phyloP scores from a whole-genome alignment of 1,139 yeast species.

The Pichia sp. region DNA sequence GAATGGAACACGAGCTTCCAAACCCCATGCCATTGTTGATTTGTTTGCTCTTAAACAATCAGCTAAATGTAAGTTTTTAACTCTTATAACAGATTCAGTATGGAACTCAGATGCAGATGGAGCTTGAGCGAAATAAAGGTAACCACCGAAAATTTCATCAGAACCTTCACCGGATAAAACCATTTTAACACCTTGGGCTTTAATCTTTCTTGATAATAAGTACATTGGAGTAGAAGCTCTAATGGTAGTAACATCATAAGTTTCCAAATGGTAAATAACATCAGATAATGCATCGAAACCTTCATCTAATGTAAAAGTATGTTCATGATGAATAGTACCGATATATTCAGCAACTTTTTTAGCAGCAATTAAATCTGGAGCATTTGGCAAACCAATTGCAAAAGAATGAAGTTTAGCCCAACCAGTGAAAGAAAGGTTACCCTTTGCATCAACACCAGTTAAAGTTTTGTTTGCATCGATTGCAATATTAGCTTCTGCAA shows the following conservation, averaged over 20 bases:
- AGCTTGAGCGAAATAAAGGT: conserved; percentile 93
- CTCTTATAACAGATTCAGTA: conserved; percentile 89
- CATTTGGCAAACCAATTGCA: conserved; percentile 95
- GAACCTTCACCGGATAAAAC: conserved; percentile 98
- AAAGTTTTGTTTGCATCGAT: conserved; percentile 53
- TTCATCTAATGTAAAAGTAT: conserved; percentile 91
- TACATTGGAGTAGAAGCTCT: conserved; percentile 99
- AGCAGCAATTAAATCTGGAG: conserved; percentile 96
- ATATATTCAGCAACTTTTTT: conserved; percentile 92
- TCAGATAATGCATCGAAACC: conserved; percentile 94
- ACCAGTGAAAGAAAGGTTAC: conserved; percentile 71
- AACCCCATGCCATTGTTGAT: conserved; percentile 99
- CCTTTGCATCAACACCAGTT: conserved; percentile 88
- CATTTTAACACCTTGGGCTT: conserved; percentile 99
- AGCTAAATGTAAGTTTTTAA: conserved; percentile 92
- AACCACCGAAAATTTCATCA: conserved; percentile 98
- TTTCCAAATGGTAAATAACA: conserved; percentile 92
- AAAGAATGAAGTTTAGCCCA: conserved; percentile 90
- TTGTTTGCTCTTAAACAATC: conserved; percentile 99
- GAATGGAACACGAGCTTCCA: conserved; percentile 99
- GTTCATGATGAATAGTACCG: conserved; percentile 96
- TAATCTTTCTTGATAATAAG: conserved; percentile 88
- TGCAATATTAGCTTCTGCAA: conserved; percentile 38
- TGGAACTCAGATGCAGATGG: conserved; percentile 92
- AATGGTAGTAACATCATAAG: conserved; percentile 96